These are phyloP conservation scores for Gossypium arboreum DNA, from an alignment of 345 rosid species.

Conservation along the genomic window DNA sequence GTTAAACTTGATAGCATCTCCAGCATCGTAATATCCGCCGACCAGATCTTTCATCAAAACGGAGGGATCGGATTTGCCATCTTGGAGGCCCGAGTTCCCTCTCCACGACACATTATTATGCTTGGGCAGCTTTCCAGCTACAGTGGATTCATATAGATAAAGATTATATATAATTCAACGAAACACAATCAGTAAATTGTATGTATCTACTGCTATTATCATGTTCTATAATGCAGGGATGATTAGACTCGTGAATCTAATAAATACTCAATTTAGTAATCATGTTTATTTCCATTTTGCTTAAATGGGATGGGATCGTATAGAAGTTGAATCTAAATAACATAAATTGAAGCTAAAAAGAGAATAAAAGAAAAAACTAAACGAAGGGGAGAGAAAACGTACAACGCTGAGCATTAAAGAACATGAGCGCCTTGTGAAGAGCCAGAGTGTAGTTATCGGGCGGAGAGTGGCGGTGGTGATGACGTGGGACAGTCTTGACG, in stretches of 20 bases:
- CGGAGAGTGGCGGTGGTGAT: conserved; percentile 46
- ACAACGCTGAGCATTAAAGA: conserved; percentile 97
- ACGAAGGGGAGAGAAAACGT: background rate
- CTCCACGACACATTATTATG: conserved; percentile 96
- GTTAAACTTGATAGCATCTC: conserved; percentile 92
- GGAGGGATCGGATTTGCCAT: conserved; percentile 61
- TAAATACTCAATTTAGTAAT: background rate
- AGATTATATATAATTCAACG: conserved; percentile 1
- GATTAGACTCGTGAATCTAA: background rate
- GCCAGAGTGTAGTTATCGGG: conserved; percentile 90
- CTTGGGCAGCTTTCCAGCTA: conserved; percentile 89
- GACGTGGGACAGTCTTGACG: conserved; percentile 81
- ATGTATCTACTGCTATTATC: background rate
- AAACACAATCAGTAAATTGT: background rate
- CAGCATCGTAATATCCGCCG: conserved; percentile 93
- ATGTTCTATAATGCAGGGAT: background rate
- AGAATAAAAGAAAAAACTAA: background rate
- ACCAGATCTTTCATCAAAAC: conserved; percentile 56
- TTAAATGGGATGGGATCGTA: background rate
- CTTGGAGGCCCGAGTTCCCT: conserved; percentile 73
- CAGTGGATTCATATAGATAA: background rate
- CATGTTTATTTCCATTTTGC: background rate
- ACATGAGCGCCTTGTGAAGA: conserved; percentile 92
- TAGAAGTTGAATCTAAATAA: background rate
- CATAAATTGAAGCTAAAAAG: background rate